Base-by-base conservation (phyloP, 176 grass and related monocot genomes). In the Paspalum vaginatum region DNA sequence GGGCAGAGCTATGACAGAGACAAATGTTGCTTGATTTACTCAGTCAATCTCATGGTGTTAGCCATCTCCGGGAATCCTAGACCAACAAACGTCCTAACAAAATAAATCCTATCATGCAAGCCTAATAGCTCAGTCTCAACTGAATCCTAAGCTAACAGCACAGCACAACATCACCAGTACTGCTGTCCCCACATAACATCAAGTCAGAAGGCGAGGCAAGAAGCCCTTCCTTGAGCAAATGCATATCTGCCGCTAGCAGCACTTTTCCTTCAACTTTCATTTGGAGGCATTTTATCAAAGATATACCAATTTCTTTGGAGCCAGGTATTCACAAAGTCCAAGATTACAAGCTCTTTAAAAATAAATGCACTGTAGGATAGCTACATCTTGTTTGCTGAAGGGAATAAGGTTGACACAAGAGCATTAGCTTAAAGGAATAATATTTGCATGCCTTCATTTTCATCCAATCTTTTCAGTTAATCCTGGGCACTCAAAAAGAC, bases 151-250 rank as follows among this genome's bases (percentile, higher is more conserved):
- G 4, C 4, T 26, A 60, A 60, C 32, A 4, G 0, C 6, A 21
- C 22, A 25, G 56, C 57, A 60, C 57, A 25, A 11, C 57, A 26
- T 60, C 57, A 60, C 57, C 57, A 60, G 57, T 60, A 60, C 57
- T 25, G 5, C 57, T 60, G 56, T 58, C 21, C 57, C 22, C 57
- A 25, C 57, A 25, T 26, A 60, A 60, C 57, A 60, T 9, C 39
- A 75, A 59, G 13, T 22, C 40, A 46, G 50, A 76, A 47, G 40
- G 15, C 8, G 8, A 17, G 22, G 21, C 40, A 76, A 76, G 55
- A 60, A 74, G 22, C 66, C 66, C 43, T 69, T 47, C 66, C 43
- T 71, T 71, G 68, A 71, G 69, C 4, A 72, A 53, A 72, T 32
- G 16, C 9, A 61, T 76, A 32, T 62, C 44, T 50, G 1, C 7